Percentiles rank a stretch among this genome's conserved stretches.
Conservation (phyloP, 2,329 filamentous ascomycete species). For the Stromatinia cepivora region DNA sequence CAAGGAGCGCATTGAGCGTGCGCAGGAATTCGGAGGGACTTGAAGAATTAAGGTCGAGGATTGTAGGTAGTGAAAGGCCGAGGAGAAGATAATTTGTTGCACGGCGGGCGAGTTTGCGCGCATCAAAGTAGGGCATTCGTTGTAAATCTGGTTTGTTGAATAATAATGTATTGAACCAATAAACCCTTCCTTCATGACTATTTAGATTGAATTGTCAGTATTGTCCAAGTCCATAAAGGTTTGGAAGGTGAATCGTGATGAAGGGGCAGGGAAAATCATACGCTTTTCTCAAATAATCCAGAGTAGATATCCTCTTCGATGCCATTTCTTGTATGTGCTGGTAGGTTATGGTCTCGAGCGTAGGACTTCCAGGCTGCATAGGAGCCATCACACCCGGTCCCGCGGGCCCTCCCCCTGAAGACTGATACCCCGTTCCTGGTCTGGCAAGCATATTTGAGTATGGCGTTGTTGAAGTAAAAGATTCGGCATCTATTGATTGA, state of each 20-base stretch:
- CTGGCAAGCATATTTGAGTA: constrained; percentile 40
- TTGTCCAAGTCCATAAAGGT: background rate
- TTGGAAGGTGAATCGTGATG: background rate
- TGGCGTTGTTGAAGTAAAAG: constrained; percentile 34
- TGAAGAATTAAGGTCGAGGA: constrained; percentile 82
- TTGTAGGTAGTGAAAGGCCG: constrained; percentile 83
- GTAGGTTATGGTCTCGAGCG: constrained; percentile 44
- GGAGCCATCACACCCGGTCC: constrained; percentile 28
- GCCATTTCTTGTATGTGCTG: constrained; percentile 79
- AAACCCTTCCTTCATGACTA: constrained; percentile 89
- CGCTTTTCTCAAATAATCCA: constrained; percentile 92
- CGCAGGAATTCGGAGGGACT: constrained; percentile 83
- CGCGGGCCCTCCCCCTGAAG: constrained; percentile 27
- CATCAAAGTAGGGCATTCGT: constrained; percentile 82
- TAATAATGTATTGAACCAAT: constrained; percentile 97
- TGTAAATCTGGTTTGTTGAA: constrained; percentile 80
- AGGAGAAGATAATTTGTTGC: constrained; percentile 93
- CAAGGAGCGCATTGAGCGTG: constrained; percentile 78
- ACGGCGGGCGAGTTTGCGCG: constrained; percentile 79
- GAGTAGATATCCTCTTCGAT: constrained; percentile 87
- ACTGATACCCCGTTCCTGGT: constrained; percentile 35
- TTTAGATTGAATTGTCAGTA: constrained; percentile 6
- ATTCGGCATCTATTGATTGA: constrained; percentile 26
- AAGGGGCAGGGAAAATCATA: constrained; percentile 50
- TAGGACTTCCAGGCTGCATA: constrained; percentile 38